Evolutionary conservation across 768 basidiomycete species (phyloP).

Genomic region (Russula sp.): DNA sequence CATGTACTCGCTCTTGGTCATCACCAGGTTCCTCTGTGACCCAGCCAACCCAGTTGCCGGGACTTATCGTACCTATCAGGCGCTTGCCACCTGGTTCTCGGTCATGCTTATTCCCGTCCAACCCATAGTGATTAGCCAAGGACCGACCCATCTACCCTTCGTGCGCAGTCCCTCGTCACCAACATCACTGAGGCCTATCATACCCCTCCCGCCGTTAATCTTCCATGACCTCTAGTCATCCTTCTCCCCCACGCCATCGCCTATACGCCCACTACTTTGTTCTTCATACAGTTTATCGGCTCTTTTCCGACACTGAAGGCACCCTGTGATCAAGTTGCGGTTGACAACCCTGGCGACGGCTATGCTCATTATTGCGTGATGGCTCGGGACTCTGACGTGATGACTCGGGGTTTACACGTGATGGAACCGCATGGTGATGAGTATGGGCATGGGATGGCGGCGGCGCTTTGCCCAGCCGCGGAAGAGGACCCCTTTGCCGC

Average conservation of each 20-base stretch:
- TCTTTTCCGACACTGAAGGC: neutral
- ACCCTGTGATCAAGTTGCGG: neutral
- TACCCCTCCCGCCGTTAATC: neutral
- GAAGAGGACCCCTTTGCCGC: neutral
- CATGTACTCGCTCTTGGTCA: neutral
- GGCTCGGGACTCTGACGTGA: slow-evolving; percentile 18
- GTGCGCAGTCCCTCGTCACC: neutral
- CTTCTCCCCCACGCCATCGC: neutral
- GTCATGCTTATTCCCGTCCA: neutral
- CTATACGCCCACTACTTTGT: neutral
- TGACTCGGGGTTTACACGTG: slow-evolving; percentile 17
- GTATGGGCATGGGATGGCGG: neutral
- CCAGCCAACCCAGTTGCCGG: neutral
- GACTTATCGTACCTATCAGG: neutral
- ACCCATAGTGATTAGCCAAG: neutral
- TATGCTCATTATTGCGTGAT: slow-evolving; percentile 16
- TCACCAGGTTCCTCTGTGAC: neutral
- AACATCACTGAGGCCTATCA: neutral
- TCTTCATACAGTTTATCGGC: neutral
- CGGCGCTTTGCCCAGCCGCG: neutral
- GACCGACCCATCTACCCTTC: neutral
- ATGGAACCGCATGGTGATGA: neutral
- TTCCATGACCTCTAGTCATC: neutral
- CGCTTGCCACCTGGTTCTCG: neutral
- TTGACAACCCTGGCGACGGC: neutral